A percentile compares a stretch with the other conserved stretches of the same genome.
Conservation (phyloP, 371 early-diverging fungal species). For the Zopfochytrium polystomum region DNA sequence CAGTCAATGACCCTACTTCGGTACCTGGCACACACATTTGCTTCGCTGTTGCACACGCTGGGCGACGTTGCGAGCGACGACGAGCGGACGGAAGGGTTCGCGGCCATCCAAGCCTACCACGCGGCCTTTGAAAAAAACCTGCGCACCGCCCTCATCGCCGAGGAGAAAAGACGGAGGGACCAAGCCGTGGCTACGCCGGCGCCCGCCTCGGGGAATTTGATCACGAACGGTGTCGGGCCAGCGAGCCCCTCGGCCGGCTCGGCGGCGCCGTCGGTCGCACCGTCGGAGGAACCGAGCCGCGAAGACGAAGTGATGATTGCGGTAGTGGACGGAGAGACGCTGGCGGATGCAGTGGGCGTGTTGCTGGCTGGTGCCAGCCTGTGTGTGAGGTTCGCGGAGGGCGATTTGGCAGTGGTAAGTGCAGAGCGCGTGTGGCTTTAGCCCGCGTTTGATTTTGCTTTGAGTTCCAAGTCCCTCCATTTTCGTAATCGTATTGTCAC, state of each 20-base stretch:
- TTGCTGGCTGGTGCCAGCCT: slow-evolving; percentile 38
- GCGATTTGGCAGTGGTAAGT: slow-evolving; percentile 36
- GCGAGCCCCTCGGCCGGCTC: too few relatives aligned
- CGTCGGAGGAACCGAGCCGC: too few relatives aligned
- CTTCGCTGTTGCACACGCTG: slow-evolving; percentile 22
- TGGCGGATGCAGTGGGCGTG: slow-evolving; percentile 46
- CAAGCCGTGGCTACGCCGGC: too few relatives aligned
- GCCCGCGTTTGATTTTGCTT: background rate
- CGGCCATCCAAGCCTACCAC: slow-evolving; percentile 30
- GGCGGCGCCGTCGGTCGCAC: too few relatives aligned
- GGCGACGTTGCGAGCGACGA: slow-evolving; percentile 33
- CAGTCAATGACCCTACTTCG: slow-evolving; percentile 42
- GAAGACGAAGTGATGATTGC: too few relatives aligned
- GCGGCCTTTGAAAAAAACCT: slow-evolving; percentile 36
- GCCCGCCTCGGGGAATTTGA: too few relatives aligned
- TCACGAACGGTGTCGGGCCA: too few relatives aligned
- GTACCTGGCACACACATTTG: slow-evolving; percentile 43
- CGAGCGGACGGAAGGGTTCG: slow-evolving; percentile 37
- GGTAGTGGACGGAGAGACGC: slow-evolving; percentile 37
- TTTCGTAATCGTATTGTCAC: background rate
- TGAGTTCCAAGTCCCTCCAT: background rate
- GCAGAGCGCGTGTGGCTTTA: too few relatives aligned
- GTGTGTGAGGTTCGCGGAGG: slow-evolving; percentile 20
- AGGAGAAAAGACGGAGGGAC: too few relatives aligned
- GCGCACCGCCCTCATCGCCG: background rate